Percentiles rank a stretch among this genome's conserved stretches.
phyloP scores from a whole-genome alignment of 1,284 basidiomycete genomes.

The Tranzscheliella williamsii region DNA sequence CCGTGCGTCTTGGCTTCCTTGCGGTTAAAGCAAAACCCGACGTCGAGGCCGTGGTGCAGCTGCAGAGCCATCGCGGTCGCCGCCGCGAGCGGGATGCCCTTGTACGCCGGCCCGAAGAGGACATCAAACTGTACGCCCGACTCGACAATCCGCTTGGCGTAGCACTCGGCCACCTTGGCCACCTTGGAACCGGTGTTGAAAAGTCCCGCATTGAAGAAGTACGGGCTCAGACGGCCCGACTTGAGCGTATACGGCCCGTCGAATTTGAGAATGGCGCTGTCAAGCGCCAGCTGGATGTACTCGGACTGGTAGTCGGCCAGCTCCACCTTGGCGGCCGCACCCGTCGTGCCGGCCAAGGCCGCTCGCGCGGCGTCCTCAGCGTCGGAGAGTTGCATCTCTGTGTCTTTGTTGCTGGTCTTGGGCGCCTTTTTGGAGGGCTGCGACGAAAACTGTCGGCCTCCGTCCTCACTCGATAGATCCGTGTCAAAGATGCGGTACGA shows the following conservation, averaged over 20 bases:
- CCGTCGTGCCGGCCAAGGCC: constrained; percentile 4
- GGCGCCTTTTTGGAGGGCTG: constrained; percentile 22
- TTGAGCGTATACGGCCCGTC: constrained; percentile 66
- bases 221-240: constrained; percentile 88
- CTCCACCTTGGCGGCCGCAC: constrained; percentile 14
- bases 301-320: constrained; percentile 52
- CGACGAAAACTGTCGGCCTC: constrained; percentile 49
- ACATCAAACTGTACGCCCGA: constrained; percentile 72
- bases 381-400: constrained; percentile 20
- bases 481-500: constrained; percentile 55
- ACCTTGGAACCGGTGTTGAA: constrained; percentile 79
- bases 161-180: constrained; percentile 78
- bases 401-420: constrained; percentile 8
- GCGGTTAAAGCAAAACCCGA: constrained; percentile 87
- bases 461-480: constrained; percentile 49
- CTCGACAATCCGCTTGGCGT: constrained; percentile 74
- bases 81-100: constrained; percentile 92
- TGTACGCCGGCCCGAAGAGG: constrained; percentile 96
- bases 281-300: constrained; percentile 55
- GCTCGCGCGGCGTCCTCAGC: constrained; percentile 31
- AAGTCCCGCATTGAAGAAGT: constrained; percentile 95
- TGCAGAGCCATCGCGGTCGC: constrained; percentile 77
- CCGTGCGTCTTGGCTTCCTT: constrained; percentile 97
- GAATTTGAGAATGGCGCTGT: constrained; percentile 52
- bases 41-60: constrained; percentile 69